Base-by-base conservation (phyloP, 768 basidiomycete species). In the Amanita thiersii region DNA sequence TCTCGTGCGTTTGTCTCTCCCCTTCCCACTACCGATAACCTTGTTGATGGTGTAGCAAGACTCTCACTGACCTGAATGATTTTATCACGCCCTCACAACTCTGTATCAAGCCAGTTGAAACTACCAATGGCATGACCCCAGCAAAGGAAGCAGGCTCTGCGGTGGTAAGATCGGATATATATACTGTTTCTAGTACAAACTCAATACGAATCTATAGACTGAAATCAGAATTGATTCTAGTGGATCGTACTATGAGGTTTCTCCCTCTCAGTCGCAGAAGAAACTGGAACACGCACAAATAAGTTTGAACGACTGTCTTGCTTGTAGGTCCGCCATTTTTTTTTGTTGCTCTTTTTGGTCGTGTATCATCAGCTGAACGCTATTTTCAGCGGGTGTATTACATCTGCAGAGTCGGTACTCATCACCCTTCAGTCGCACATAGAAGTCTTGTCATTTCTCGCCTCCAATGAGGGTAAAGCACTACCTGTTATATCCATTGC, bases 21-120 rank as follows among this genome's bases (percentile, higher is more conserved):
- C 10, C 17, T 43, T 24, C 14, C 19, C 15, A 21, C 21, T 21
- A 26, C 14, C 6, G 18, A n/a, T 37, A 24, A 24, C 37, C 25
- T 39, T 41, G 25, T 36, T 49, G 44, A 46, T 40, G 8, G 37
- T 19, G 18, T 38, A 18, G 35, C 44, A 40, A 2, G 31, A 43
- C 44, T 23, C 66, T 97, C 35, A 90, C 89, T 14, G 93, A 94
- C 62, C 73, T 98, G 37, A 97, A 97, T 59, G 96, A 98, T 62
- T 99, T 92, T 59, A 88, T 99, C 31, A 86, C 89, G 0, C 96
- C 96, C 1, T 86, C 91, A 1, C 94, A 97, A 63, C 86, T 86
- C 14, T 99, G 96, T 62, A 97, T 98, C 63, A 96, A 97, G 55
- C 94, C 96, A 0, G 90, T 98, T 17, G 59, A 73, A 65, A 59